phyloP scores from a whole-genome alignment of 768 basidiomycete species.

The Agrocybe chaxingu region DNA sequence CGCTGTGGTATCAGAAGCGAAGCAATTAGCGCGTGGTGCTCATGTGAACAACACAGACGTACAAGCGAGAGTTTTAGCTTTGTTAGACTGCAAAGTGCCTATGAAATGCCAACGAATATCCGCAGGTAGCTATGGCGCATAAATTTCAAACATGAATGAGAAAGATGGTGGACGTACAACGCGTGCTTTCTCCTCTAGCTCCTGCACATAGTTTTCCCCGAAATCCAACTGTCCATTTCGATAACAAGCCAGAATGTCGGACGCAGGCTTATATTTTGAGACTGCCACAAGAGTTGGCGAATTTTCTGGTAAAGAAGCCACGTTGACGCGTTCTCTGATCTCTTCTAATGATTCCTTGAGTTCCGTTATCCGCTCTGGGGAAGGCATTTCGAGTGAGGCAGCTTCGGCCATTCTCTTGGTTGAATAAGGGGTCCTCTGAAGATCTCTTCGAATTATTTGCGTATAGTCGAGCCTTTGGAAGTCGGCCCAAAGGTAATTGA shows the following conservation, averaged over 20 bases:
- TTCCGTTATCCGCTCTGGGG: slow-evolving; percentile 47
- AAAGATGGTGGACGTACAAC: slow-evolving; percentile 40
- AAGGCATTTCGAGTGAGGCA: slow-evolving; percentile 12
- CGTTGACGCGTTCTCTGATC: slow-evolving; percentile 46
- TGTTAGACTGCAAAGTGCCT: slow-evolving; percentile 90
- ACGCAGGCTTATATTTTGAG: slow-evolving; percentile 88
- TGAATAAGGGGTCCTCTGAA: background rate
- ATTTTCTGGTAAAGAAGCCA: slow-evolving; percentile 24
- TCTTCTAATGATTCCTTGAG: slow-evolving; percentile 51
- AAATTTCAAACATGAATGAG: background rate
- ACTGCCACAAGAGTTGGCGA: slow-evolving; percentile 71
- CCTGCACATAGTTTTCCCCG: slow-evolving; percentile 97
- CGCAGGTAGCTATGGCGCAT: slow-evolving; percentile 62
- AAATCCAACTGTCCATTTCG: slow-evolving; percentile 84
- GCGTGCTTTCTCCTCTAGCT: slow-evolving; percentile 82
- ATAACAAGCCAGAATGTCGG: slow-evolving; percentile 83
- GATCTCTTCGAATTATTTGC: no score
- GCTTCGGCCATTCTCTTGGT: slow-evolving; percentile 12
- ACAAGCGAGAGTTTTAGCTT: slow-evolving; percentile 88
- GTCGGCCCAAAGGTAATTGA: no score
- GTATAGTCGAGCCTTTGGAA: no score
- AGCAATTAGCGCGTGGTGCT: background rate
- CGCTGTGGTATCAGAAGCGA: slow-evolving; percentile 39
- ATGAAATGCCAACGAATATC: slow-evolving; percentile 98
- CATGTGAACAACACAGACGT: slow-evolving; percentile 17